Conservation (phyloP, 257 asterid species). For the Solanum corneliomulleri region DNA sequence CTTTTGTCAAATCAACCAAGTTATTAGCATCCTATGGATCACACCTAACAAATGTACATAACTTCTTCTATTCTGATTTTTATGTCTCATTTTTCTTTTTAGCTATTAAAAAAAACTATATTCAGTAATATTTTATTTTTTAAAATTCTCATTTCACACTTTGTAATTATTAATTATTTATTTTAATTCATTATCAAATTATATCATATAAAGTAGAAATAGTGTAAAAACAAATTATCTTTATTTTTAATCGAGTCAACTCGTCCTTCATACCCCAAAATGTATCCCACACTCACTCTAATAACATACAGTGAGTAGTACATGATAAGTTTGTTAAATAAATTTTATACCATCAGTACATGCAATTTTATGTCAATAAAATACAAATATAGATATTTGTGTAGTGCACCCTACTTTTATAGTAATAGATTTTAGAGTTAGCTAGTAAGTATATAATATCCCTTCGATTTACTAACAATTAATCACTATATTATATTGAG, state of each 20-base stretch:
- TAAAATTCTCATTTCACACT: too few species aligned
- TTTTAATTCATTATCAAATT: too few species aligned
- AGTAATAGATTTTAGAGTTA: neutral
- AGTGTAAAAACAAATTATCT: neutral
- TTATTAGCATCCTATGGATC: neutral
- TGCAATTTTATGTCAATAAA: neutral
- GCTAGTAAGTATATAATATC: neutral
- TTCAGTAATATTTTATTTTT: too few species aligned
- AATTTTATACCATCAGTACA: neutral
- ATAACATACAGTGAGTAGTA: neutral
- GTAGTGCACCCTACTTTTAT: neutral
- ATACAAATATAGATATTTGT: neutral
- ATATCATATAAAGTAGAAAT: too few species aligned
- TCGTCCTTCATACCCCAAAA: neutral
- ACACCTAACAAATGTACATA: neutral
- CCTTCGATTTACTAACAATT: rapidly evolving
- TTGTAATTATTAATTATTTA: too few species aligned
- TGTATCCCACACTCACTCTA: neutral
- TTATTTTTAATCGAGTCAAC: neutral
- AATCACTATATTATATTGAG: too few species aligned
- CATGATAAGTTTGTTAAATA: neutral
- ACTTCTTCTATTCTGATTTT: too few species aligned
- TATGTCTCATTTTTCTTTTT: too few species aligned
- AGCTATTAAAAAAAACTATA: too few species aligned
- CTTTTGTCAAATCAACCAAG: neutral